Evolutionary conservation across 306 rosid genomes (phyloP), one percentile per base, ranked within the genome.

Genomic region (Casuarina glauca): DNA sequence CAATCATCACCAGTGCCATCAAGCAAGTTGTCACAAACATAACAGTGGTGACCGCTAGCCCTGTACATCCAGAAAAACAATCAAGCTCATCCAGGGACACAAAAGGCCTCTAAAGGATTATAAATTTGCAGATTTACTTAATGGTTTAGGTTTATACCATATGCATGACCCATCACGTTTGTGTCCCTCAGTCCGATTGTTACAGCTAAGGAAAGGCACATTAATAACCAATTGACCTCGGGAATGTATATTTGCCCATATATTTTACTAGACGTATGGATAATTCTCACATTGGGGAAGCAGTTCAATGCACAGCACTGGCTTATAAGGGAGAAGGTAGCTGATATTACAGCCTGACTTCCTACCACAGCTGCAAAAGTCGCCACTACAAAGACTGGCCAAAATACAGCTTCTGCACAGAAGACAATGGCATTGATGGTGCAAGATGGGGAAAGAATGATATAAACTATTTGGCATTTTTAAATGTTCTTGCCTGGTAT

Each of bases 191-290:
- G 79, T 63, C 94, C 91, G 43, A 89, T 75, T 35, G 94, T 89
- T 73, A 91, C 81, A 49, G 87, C 90, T 71, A 89, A 81, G 83
- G 89, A 84, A 58, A 91, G 86, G 90, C 87, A 86, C 97, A 91
- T 89, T 46, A 91, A 43, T 83, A 89, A 82, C 97, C 97, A 91
- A 78, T 91, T 91, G 77, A 86, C 74, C 79, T 91, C 97, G 41
- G 94, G 92, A 71, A 91, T 91, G 90, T 91, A 91, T 62, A 91
- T 86, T 83, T 83, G 97, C 77, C 97, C 97, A 62, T 80, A 85
- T 77, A 91, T 88, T 74, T 78, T 79, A 44, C 85, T 89, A 6
- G 94, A 91, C 43, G 97, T 89, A 70, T 91, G 94, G 70, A 85
- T 60, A 66, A 79, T 79, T 84, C 90, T 89, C 45, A 91, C 94